Percentiles rank a stretch among this genome's conserved stretches.
Conservation (phyloP, 371 early-diverging fungal species). For the Lichtheimia corymbifera region DNA sequence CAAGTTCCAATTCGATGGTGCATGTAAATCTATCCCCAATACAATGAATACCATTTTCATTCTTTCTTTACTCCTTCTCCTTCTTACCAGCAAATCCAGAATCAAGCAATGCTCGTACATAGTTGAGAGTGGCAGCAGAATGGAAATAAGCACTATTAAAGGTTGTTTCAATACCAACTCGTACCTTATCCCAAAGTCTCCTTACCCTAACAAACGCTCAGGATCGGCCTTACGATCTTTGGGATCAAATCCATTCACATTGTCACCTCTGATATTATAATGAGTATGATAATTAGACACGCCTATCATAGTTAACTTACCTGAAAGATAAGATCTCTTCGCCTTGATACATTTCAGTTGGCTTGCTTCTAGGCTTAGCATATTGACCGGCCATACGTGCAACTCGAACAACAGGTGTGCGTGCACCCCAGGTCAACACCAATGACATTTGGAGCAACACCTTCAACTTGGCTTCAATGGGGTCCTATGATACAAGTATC, state of each 20-base stretch:
- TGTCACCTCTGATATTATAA: slow-evolving; percentile 74
- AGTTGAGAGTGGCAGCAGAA: slow-evolving; percentile 96
- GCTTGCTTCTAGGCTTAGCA: slow-evolving; percentile 95
- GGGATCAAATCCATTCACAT: slow-evolving; percentile 92
- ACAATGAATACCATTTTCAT: neutral
- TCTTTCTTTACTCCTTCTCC: neutral
- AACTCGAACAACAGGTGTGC: slow-evolving; percentile 91
- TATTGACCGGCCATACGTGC: slow-evolving; percentile 98
- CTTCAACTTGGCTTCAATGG: slow-evolving; percentile 93
- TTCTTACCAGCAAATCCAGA: slow-evolving; percentile 73
- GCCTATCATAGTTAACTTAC: slow-evolving; percentile 13
- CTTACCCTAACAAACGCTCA: slow-evolving; percentile 81
- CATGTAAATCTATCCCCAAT: slow-evolving; percentile 76
- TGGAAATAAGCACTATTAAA: slow-evolving; percentile 88
- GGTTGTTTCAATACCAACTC: neutral
- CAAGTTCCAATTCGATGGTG: slow-evolving; percentile 88
- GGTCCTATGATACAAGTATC: slow-evolving; percentile 47
- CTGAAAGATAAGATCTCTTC: slow-evolving; percentile 75
- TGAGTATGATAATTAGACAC: neutral
- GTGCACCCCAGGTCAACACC: slow-evolving; percentile 91
- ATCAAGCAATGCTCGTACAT: slow-evolving; percentile 82
- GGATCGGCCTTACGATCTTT: slow-evolving; percentile 92
- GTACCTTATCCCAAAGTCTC: neutral
- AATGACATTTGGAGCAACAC: slow-evolving; percentile 96
- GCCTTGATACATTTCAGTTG: slow-evolving; percentile 88